A percentile compares a stretch with the other conserved stretches of the same genome.
phyloP scores from a whole-genome alignment of 2,329 filamentous ascomycete genomes.

The Botrytis byssoidea region DNA sequence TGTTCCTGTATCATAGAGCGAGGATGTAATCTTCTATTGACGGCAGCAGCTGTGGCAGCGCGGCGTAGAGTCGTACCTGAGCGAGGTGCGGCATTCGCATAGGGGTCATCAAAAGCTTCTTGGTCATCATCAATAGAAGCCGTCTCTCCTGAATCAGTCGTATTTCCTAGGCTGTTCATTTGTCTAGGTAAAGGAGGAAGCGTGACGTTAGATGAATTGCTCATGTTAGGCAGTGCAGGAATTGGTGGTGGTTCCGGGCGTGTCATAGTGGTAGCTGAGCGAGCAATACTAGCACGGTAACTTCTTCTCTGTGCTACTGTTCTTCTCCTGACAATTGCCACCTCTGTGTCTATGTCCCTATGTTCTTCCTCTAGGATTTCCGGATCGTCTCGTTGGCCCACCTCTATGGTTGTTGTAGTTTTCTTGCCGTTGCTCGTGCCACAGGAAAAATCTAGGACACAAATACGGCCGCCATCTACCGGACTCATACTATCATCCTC shows the following conservation, averaged over 20 bases:
- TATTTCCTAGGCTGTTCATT: conserved; percentile 27
- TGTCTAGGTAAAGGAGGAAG: conserved; percentile 26
- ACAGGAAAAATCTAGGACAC: conserved; percentile 73
- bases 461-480: conserved; percentile 73
- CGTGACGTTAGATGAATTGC: conserved; percentile 27
- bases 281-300: conserved; percentile 48
- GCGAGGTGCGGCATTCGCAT: conserved; percentile 69
- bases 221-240: conserved; percentile 29
- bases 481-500: conserved; percentile 73
- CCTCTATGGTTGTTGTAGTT: conserved; percentile 65
- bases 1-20: conserved; percentile 52
- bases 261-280: conserved; percentile 47
- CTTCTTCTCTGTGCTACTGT: conserved; percentile 64
- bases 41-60: conserved; percentile 73
- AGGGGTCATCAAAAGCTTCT: conserved; percentile 66
- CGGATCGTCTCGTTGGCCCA: conserved; percentile 63
- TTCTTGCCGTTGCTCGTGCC: conserved; percentile 53
- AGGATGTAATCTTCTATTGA: conserved; percentile 66
- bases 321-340: conserved; percentile 73
- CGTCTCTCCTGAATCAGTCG: conserved; percentile 29
- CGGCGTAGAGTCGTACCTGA: conserved; percentile 69
- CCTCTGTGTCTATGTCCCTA: conserved; percentile 72
- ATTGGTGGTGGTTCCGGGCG: conserved; percentile 30
- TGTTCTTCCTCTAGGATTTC: conserved; percentile 71
- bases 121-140: conserved; percentile 37